Conservation (phyloP, 176 grass and related monocot genomes). For the Phoenix roebelenii region DNA sequence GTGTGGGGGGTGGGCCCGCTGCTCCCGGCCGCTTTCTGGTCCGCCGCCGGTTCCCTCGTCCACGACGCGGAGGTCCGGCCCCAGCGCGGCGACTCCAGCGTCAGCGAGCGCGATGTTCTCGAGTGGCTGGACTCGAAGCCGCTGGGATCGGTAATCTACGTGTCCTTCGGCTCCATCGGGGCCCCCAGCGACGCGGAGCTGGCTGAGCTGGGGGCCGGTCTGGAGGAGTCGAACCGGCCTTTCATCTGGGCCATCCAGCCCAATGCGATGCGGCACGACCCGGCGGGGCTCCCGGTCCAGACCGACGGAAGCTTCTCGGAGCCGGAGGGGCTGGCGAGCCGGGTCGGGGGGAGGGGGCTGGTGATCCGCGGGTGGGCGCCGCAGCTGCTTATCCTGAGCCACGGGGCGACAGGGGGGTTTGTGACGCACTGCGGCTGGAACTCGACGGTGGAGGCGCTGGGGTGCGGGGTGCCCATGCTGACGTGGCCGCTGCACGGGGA, state of each 20-base stretch:
- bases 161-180: slow-evolving; percentile 36
- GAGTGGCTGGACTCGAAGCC: slow-evolving; percentile 33
- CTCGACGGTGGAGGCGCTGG: slow-evolving; percentile 21
- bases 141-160: slow-evolving; percentile 23
- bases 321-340: slow-evolving; percentile 11
- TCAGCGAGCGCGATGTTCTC: slow-evolving; percentile 16
- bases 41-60: slow-evolving; percentile 16
- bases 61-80: slow-evolving; percentile 19
- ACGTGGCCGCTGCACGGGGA: slow-evolving; percentile 22
- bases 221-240: slow-evolving; percentile 11
- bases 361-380: slow-evolving; percentile 23
- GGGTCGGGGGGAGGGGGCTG: slow-evolving; percentile 15
- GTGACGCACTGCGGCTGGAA: slow-evolving; percentile 58
- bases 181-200: slow-evolving; percentile 29
- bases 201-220: slow-evolving; percentile 19
- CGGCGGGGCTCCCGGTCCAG: slow-evolving; percentile 10
- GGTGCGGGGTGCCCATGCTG: slow-evolving; percentile 12
- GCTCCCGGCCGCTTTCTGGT: slow-evolving; percentile 30
- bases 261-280: slow-evolving; percentile 15
- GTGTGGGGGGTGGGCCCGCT: slow-evolving; percentile 31
- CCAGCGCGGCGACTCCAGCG: neutral
- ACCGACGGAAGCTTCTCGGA: neutral
- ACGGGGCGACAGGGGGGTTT: neutral
- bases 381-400: slow-evolving; percentile 21
- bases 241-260: slow-evolving; percentile 35